Conservation (phyloP, 2,329 filamentous ascomycete species). For the Boeremia lycopersici region DNA sequence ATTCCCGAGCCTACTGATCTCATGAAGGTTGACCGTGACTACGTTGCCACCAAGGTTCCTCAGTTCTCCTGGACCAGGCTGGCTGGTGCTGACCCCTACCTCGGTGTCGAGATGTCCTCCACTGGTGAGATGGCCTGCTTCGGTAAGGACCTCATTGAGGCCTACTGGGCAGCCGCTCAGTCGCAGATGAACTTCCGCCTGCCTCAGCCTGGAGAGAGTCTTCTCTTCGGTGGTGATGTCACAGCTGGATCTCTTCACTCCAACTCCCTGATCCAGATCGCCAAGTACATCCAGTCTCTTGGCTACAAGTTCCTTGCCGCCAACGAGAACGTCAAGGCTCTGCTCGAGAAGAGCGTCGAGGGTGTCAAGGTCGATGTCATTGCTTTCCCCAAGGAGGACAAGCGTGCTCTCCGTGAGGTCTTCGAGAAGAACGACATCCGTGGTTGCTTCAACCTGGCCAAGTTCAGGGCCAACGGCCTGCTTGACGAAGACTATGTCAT, state of each 20-base stretch:
- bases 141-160: slow-evolving; percentile 92
- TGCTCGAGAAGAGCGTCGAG: slow-evolving; percentile 76
- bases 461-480: slow-evolving; percentile 79
- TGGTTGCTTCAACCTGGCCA: slow-evolving; percentile 93
- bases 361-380: slow-evolving; percentile 82
- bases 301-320: slow-evolving; percentile 95
- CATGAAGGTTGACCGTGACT: slow-evolving; percentile 88
- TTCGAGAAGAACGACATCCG: slow-evolving; percentile 97
- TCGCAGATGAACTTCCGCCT: slow-evolving; percentile 99
- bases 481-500: slow-evolving; percentile 97
- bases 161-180: slow-evolving; percentile 96
- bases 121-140: slow-evolving; percentile 99
- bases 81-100: slow-evolving; percentile 93
- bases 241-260: slow-evolving; percentile 54
- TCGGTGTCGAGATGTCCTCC: slow-evolving; percentile 96
- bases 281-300: slow-evolving; percentile 84
- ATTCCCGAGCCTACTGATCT: slow-evolving; percentile 85
- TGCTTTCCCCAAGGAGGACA: slow-evolving; percentile 95
- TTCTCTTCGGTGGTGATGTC: slow-evolving; percentile 88
- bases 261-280: slow-evolving; percentile 75
- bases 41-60: slow-evolving; percentile 95
- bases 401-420: slow-evolving; percentile 90
- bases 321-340: slow-evolving; percentile 77
- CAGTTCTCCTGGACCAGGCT: slow-evolving; percentile 99
- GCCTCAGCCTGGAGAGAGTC: slow-evolving; percentile 90